These are phyloP conservation scores for Lodderomyces metapsilosis DNA, from an alignment of 1,139 yeast species.

Conservation along the genomic window DNA sequence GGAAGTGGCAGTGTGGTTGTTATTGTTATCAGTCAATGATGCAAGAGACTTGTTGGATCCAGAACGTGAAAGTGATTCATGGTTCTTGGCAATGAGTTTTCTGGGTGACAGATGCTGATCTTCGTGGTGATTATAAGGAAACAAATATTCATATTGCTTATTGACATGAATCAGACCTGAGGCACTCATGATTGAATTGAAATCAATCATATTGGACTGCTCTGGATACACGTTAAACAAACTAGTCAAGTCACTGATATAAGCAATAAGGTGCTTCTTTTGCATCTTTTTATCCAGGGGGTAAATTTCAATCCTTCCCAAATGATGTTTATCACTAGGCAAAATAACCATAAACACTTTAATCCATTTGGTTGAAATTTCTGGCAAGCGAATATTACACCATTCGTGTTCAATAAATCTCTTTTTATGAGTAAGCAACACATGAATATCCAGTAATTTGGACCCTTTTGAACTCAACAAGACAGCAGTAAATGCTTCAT, in stretches of 20 bases:
- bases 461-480: conserved; percentile 54
- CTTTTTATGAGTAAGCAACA: conserved; percentile 47
- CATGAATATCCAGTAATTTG: conserved; percentile 52
- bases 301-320: conserved; percentile 52
- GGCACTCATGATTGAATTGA: conserved; percentile 51
- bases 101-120: conserved; percentile 10
- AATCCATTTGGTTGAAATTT: conserved; percentile 54
- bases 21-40: conserved; percentile 14
- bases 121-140: conserved; percentile 14
- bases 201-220: conserved; percentile 50
- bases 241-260: conserved; percentile 40
- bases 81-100: conserved; percentile 13
- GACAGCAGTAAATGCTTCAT: conserved; percentile 59
- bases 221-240: conserved; percentile 57
- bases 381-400: conserved; percentile 58
- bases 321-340: conserved; percentile 40
- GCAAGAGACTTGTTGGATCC: conserved; percentile 16
- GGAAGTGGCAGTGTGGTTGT: neutral
- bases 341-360: conserved; percentile 46
- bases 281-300: conserved; percentile 36
- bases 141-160: conserved; percentile 35
- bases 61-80: conserved; percentile 10
- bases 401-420: conserved; percentile 49
- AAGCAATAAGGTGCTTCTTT: conserved; percentile 47
- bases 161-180: conserved; percentile 51